Base-by-base conservation (phyloP, 1,284 basidiomycete species). In the Irpex lacteus region DNA sequence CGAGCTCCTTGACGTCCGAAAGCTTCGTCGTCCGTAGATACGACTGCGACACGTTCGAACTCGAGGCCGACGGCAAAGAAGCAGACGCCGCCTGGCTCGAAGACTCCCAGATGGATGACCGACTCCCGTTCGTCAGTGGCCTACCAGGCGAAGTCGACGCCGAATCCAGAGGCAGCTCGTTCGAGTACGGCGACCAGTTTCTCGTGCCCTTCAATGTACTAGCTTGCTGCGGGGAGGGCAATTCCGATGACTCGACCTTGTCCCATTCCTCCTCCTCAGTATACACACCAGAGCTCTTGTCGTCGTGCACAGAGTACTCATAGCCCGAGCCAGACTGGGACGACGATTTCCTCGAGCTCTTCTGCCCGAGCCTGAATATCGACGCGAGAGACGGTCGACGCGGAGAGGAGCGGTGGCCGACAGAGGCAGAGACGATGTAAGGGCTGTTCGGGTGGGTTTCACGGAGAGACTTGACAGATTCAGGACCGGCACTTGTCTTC, bases 371-470 rank as follows among this genome's bases (percentile, higher is more conserved):
- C 15, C 88, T 81, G 74, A 93, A 93, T 57, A 93, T 89, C 0
- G 88, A 89, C 0, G 91, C 90, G 4, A 92, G 80, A 0, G 89
- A 91, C 0, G 91, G 91, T 18, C 91, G 83, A 0, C 90, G 83
- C 11, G 90, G 89, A 1, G 87, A 87, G 0, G 82, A 75, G 64
- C 85, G 85, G 53, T 78, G 78, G 8, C 74, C 70, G 15, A 80
- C 71, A 1, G 80, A 76, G 0, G 81, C 61, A 0, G 73, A 66
- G 2, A 73, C 74, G 18, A 68, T 69, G 63, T 76, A 77, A 21
- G 81, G 81, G 2, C 81, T 79, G 58, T 72, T 77, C 0, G 72
- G 72, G 55, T 76, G 74, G 11, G 61, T 34, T 4, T 73, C 71
- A 0, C 76, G 72, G 6, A 72, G 69, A 3, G 80, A 77, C 32